Base-by-base conservation (phyloP, 176 grass and related monocot species). In the Carex parvula region DNA sequence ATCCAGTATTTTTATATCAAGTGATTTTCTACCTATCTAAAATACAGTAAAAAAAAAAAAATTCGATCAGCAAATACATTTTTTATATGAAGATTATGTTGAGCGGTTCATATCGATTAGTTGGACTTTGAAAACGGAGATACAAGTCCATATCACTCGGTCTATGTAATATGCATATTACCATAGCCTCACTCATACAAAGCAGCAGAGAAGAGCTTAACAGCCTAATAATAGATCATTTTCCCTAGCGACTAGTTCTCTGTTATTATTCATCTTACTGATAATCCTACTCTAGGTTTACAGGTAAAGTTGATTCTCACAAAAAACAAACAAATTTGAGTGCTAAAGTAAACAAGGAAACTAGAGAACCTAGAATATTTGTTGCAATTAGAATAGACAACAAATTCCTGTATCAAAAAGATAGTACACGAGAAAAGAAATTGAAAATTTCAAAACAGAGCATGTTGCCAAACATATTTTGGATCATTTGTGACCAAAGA, bases 401-500 rank as follows among this genome's bases (percentile, higher is more conserved):
- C 62, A 83, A 68, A 63, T 41, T 15, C 3, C 16, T 12, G n/a
- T 46, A 44, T 62, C 79, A 60, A 63, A 81, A 63, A 61, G 32
- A 57, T 46, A 20, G 50, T 81, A 5, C 52, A 56, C 30, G 42
- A 67, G 46, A 67, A 18, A 35, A 48, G 46, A 17, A 83, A 52
- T 24, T 65, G 37, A 65, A 81, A 72, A 26, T 13, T 46, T 65
- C 41, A 53, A 53, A 48, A 65, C 56, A 35, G 35, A 29, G 13
- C 42, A 50, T 68, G 59, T 18, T 24, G 29, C 80, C 41, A 30
- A 83, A 83, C 46, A 53, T 83, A 67, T 67, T 81, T 42, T 83
- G 62, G 17, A 83, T 86, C 84, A 81, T 87, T 90, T 85, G 59
- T 90, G 77, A 60, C 70, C 87, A 21, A 84, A 83, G 46, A 85